phyloP scores from a whole-genome alignment of 2,329 filamentous ascomycete genomes.

The Exophiala spinifera region DNA sequence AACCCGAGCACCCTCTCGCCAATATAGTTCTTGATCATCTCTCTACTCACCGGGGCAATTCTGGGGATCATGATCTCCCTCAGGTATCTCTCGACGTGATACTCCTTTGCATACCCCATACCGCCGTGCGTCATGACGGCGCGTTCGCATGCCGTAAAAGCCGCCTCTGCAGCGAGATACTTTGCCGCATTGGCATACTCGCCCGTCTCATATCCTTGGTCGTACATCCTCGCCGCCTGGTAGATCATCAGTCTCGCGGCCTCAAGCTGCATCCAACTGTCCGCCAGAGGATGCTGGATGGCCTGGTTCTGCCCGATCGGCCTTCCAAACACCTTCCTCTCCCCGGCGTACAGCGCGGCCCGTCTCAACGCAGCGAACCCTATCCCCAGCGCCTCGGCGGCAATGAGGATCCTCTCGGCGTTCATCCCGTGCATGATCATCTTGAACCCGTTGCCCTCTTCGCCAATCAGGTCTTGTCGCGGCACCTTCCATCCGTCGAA shows the following conservation, averaged over 20 bases:
- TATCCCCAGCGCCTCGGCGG: slow-evolving; percentile 43
- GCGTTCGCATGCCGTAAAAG: slow-evolving; percentile 58
- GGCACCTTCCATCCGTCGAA: slow-evolving; percentile 47
- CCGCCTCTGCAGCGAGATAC: slow-evolving; percentile 59
- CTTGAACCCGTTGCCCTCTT: slow-evolving; percentile 46
- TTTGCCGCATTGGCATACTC: slow-evolving; percentile 58
- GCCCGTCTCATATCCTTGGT: slow-evolving; percentile 51
- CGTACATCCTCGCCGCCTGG: slow-evolving; percentile 58
- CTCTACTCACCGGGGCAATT: slow-evolving; percentile 58
- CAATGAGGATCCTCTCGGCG: slow-evolving; percentile 38
- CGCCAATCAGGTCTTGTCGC: slow-evolving; percentile 38
- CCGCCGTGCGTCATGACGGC: slow-evolving; percentile 59
- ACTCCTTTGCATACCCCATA: slow-evolving; percentile 63
- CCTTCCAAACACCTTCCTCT: slow-evolving; percentile 53
- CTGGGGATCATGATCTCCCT: slow-evolving; percentile 58
- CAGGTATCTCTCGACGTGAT: slow-evolving; percentile 60
- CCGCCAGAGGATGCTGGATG: slow-evolving; percentile 57
- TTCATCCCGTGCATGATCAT: slow-evolving; percentile 44
- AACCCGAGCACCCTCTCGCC: slow-evolving; percentile 44
- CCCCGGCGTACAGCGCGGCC: slow-evolving; percentile 47
- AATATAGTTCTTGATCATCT: slow-evolving; percentile 47
- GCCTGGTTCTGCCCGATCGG: slow-evolving; percentile 60
- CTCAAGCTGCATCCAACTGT: slow-evolving; percentile 60
- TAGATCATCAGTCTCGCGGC: slow-evolving; percentile 61
- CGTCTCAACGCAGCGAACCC: slow-evolving; percentile 45